Evolutionary conservation across 1,139 yeast species (phyloP).

Genomic region (Zygosaccharomyces pseudobailii): DNA sequence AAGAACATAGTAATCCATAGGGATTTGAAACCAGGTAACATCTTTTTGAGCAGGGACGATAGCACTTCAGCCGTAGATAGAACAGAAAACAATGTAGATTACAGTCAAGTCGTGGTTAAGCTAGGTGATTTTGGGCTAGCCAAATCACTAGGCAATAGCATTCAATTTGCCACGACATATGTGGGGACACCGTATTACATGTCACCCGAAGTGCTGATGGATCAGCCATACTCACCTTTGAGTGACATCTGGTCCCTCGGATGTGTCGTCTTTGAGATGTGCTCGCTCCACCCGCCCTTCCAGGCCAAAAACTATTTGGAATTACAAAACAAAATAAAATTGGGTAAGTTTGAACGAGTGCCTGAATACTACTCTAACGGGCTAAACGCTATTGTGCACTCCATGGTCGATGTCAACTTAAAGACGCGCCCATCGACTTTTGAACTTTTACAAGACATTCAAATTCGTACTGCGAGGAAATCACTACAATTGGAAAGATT

Average conservation of each 20-base stretch:
- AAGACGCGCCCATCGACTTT: conserved; percentile 70
- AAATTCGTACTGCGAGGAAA: conserved; percentile 74
- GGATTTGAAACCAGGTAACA: conserved; percentile 88
- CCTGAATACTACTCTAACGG: conserved; percentile 74
- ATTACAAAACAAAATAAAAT: conserved; percentile 72
- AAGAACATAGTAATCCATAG: conserved; percentile 65
- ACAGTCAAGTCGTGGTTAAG: conserved; percentile 47
- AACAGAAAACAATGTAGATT: conserved; percentile 32
- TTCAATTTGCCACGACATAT: conserved; percentile 80
- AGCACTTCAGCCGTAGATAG: conserved; percentile 47
- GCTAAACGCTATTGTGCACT: conserved; percentile 61
- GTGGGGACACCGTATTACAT: conserved; percentile 99
- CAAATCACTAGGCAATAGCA: conserved; percentile 59
- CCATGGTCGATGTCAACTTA: conserved; percentile 76
- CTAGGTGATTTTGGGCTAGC: conserved; percentile 97
- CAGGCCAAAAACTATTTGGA: conserved; percentile 88
- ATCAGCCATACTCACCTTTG: conserved; percentile 78
- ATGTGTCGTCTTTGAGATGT: conserved; percentile 87
- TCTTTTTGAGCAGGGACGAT: conserved; percentile 48
- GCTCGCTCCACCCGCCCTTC: conserved; percentile 87
- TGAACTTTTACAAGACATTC: conserved; percentile 67
- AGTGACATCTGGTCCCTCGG: conserved; percentile 98
- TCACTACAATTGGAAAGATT: conserved; percentile 63
- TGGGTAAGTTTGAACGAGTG: conserved; percentile 64
- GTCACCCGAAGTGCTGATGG: conserved; percentile 95